Evolutionary conservation across 1,284 basidiomycete genomes (phyloP).

Genomic region (Moesziomyces sp.): DNA sequence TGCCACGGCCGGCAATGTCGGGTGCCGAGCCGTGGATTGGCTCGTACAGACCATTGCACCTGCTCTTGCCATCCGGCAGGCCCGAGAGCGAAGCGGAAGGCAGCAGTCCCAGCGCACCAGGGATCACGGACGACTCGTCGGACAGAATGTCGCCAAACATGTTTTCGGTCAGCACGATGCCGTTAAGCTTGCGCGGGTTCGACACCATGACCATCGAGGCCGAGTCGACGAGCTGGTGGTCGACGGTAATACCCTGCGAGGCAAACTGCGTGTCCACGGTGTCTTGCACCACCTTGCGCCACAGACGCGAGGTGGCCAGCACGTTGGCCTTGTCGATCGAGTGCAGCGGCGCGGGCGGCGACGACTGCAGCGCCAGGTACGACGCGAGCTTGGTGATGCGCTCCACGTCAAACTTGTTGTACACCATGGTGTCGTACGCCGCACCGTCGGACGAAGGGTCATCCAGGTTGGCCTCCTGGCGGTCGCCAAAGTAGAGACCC

Average conservation of each 20-base stretch:
- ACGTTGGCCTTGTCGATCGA: slow-evolving; percentile 99
- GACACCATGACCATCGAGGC: slow-evolving; percentile 96
- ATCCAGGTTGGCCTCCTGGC: slow-evolving; percentile 79
- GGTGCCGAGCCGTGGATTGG: slow-evolving; percentile 83
- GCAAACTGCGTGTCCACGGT: slow-evolving; percentile 63
- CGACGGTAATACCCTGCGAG: slow-evolving; percentile 56
- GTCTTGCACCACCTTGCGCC: slow-evolving; percentile 76
- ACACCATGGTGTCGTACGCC: slow-evolving; percentile 76
- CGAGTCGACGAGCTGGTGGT: slow-evolving; percentile 88
- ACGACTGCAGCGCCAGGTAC: slow-evolving; percentile 81
- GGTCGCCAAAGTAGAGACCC: slow-evolving; percentile 82
- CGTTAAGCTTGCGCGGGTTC: slow-evolving; percentile 92
- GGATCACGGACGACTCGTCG: slow-evolving; percentile 96
- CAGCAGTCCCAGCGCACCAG: slow-evolving; percentile 93
- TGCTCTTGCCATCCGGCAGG: slow-evolving; percentile 79
- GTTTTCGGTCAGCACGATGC: slow-evolving; percentile 73
- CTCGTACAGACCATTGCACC: slow-evolving; percentile 87
- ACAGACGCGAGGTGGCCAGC: slow-evolving; percentile 90
- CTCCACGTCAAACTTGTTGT: slow-evolving; percentile 89
- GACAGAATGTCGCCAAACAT: slow-evolving; percentile 77
- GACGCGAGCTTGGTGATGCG: slow-evolving; percentile 95
- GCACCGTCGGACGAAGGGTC: slow-evolving; percentile 59
- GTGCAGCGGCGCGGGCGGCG: slow-evolving; percentile 88
- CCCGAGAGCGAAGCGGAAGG: slow-evolving; percentile 95
- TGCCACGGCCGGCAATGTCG: slow-evolving; percentile 92